Conservation (phyloP, 1,284 basidiomycete species). For the Malassezia nana region DNA sequence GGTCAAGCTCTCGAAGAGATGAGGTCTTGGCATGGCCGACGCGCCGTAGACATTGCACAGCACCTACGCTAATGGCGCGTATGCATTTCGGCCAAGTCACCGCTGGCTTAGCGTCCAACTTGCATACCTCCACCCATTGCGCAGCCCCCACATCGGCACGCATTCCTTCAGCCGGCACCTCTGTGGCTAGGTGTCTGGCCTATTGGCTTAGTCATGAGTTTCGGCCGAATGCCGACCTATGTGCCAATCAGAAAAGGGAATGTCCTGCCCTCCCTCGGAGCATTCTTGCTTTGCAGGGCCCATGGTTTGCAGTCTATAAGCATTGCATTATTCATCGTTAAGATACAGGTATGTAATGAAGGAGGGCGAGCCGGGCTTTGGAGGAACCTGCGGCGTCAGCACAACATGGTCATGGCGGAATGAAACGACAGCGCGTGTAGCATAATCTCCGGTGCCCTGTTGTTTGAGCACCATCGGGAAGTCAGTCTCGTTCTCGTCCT, state of each 20-base stretch:
- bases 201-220: too few relatives aligned
- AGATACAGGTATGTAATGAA: neutral
- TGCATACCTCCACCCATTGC: neutral
- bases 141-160: neutral
- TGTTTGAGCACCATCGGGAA: neutral
- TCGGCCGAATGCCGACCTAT: too few relatives aligned
- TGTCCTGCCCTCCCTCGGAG: too few relatives aligned
- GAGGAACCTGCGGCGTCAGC: neutral
- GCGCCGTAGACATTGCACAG: neutral
- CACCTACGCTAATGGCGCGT: neutral
- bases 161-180: too few relatives aligned
- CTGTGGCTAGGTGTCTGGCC: too few relatives aligned
- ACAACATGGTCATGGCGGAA: neutral
- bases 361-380: neutral
- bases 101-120: neutral
- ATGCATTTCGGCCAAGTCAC: neutral
- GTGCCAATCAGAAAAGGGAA: too few relatives aligned
- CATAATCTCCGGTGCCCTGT: neutral
- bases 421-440: neutral
- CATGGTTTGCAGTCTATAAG: too few relatives aligned
- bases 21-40: neutral
- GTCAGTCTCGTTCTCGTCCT: neutral
- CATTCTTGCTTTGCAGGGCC: too few relatives aligned
- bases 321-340: too few relatives aligned
- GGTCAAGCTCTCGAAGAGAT: neutral